Conservation (phyloP, 2,329 filamentous ascomycete genomes). For the Arthrobotrys megalospora region DNA sequence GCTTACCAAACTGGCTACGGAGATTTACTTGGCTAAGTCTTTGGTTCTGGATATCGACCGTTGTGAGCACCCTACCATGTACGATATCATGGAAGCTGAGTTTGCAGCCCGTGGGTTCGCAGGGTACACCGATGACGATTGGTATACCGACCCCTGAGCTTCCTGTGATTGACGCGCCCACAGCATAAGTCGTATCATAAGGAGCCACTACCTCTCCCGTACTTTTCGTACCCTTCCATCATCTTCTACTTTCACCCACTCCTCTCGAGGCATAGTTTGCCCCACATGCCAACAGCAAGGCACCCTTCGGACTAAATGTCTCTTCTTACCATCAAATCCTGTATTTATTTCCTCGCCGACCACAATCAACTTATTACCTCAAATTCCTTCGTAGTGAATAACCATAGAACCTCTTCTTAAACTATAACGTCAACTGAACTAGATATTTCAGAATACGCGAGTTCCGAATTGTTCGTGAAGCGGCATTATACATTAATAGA, state of each 20-base stretch:
- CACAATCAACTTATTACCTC: neutral
- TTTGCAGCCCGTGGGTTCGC: conserved; percentile 4
- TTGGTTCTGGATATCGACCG: conserved; percentile 21
- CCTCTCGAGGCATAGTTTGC: too few relatives aligned
- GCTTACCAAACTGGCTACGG: conserved; percentile 7
- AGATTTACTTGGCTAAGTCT: conserved; percentile 33
- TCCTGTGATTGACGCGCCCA: neutral
- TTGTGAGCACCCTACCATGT: conserved; percentile 2
- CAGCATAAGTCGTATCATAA: neutral
- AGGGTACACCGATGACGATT: conserved; percentile 12
- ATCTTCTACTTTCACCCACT: too few relatives aligned
- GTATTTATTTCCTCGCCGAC: neutral
- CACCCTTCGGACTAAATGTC: neutral
- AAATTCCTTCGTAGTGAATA: neutral
- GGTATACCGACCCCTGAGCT: neutral
- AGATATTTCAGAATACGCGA: too few relatives aligned
- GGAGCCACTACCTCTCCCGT: neutral
- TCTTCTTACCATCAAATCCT: neutral
- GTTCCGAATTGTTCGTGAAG: too few relatives aligned
- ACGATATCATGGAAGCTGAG: conserved; percentile 27
- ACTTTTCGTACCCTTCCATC: too few relatives aligned
- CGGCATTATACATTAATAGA: conserved; percentile 2
- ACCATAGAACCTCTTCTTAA: too few relatives aligned
- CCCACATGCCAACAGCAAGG: neutral
- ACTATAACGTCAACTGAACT: too few relatives aligned